Percentiles rank a stretch among this genome's conserved stretches.
Evolutionary conservation across 2,329 filamentous ascomycete species (phyloP).

Genomic region (Tothia fuscella): DNA sequence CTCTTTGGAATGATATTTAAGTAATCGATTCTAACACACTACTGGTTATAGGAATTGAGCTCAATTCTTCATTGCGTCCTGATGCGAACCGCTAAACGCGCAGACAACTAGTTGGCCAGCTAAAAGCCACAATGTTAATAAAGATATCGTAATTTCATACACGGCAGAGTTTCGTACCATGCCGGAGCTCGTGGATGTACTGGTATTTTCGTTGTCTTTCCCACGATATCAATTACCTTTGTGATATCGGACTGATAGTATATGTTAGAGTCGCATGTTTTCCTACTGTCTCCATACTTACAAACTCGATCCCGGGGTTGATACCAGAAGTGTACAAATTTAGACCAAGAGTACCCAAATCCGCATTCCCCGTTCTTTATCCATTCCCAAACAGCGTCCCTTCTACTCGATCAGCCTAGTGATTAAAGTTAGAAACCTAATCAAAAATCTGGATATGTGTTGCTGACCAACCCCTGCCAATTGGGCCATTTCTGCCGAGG

Average conservation of each 20-base stretch:
- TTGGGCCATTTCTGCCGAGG: conserved; percentile 82
- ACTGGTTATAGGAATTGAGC: no score
- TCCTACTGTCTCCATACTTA: no score
- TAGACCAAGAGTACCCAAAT: conserved; percentile 80
- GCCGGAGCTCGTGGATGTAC: conserved; percentile 77
- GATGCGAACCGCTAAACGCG: conserved; percentile 83
- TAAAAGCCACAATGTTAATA: no score
- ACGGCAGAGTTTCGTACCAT: no score
- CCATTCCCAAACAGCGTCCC: conserved; percentile 92
- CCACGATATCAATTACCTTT: conserved; percentile 75
- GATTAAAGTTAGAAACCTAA: no score
- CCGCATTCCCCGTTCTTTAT: conserved; percentile 90
- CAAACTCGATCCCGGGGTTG: conserved; percentile 74
- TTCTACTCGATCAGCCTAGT: conserved; percentile 81
- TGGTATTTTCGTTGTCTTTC: conserved; percentile 89
- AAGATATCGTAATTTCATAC: no score
- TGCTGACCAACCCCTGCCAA: conserved; percentile 85
- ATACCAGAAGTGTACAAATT: conserved; percentile 95
- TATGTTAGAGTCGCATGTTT: no score
- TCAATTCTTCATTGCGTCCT: conserved; percentile 98
- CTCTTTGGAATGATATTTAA: no score
- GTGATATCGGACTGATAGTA: conserved; percentile 85
- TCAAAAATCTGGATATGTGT: no score
- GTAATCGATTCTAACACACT: no score
- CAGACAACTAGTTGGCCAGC: conserved; percentile 84